These are phyloP conservation scores for Rhinocladiella mackenziei DNA, from an alignment of 2,329 filamentous ascomycete species.

Conservation along the genomic window DNA sequence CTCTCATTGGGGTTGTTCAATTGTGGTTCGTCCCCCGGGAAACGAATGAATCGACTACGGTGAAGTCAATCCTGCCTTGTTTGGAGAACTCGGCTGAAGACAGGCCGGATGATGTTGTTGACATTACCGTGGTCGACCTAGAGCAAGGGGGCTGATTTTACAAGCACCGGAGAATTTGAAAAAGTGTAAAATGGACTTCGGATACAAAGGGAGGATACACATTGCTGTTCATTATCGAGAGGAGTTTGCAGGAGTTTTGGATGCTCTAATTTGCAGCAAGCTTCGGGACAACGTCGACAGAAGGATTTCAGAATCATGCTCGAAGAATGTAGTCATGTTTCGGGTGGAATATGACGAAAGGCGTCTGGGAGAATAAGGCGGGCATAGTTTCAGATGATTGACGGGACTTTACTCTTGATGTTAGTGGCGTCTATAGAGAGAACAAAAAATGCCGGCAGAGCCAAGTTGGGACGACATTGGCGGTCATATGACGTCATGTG, in stretches of 20 bases:
- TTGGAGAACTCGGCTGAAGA: conserved; percentile 19
- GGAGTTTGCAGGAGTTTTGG: neutral
- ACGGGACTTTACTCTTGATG: too few species aligned
- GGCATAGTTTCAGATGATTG: too few species aligned
- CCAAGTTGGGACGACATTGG: too few species aligned
- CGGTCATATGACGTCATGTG: too few species aligned
- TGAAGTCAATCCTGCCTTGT: conserved; percentile 37
- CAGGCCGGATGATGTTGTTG: conserved; percentile 25
- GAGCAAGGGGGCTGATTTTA: conserved; percentile 5
- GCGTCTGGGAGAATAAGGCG: neutral
- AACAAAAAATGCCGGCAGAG: too few species aligned
- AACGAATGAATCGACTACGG: conserved; percentile 40
- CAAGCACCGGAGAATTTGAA: neutral
- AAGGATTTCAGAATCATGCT: neutral
- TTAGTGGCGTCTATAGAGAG: too few species aligned
- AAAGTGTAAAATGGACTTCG: too few species aligned
- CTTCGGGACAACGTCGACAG: neutral
- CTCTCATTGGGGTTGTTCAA: conserved; percentile 54
- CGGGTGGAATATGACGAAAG: neutral
- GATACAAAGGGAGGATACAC: neutral
- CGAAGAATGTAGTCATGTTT: neutral
- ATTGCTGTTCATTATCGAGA: neutral
- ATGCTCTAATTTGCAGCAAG: too few species aligned
- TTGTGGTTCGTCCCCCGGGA: conserved; percentile 53
- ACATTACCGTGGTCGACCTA: conserved; percentile 24